phyloP scores from a whole-genome alignment of 768 basidiomycete genomes.

The Phaffia australis region DNA sequence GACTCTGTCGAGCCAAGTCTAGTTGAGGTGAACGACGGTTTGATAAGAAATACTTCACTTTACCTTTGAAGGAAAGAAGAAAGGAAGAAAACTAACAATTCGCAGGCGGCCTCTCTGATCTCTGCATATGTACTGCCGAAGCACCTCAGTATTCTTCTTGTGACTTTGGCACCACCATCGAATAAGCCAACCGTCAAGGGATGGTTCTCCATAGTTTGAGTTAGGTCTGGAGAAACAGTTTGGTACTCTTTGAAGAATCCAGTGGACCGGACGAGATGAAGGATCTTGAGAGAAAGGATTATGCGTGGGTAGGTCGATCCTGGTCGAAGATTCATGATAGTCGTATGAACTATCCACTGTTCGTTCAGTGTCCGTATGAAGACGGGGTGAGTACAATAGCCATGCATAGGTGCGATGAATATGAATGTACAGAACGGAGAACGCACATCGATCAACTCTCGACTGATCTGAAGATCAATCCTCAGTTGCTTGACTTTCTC shows the following conservation, averaged over 20 bases:
- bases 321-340: conserved; percentile 9
- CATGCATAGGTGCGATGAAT: not conserved
- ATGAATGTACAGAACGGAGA: not conserved
- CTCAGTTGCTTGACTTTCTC: not conserved
- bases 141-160: conserved; percentile 8
- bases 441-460: conserved; percentile 15
- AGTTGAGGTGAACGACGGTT: too few relatives aligned
- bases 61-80: not conserved
- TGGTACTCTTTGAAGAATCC: conserved; percentile 1
- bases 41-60: not conserved
- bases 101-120: conserved; percentile 2
- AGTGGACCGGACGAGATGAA: conserved; percentile 8
- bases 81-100: conserved; percentile 5
- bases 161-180: not conserved
- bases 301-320: conserved; percentile 14
- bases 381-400: not conserved
- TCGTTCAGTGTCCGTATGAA: too few relatives aligned
- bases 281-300: conserved; percentile 17
- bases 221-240: not conserved
- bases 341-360: conserved; percentile 17
- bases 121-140: conserved; percentile 15
- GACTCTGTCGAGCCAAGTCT: conserved; percentile 14
- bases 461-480: not conserved
- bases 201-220: not conserved
- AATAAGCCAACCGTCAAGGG: not conserved